These are phyloP conservation scores for Moesziomyces sp. DNA, from an alignment of 1,284 basidiomycete species.

Conservation along the genomic window DNA sequence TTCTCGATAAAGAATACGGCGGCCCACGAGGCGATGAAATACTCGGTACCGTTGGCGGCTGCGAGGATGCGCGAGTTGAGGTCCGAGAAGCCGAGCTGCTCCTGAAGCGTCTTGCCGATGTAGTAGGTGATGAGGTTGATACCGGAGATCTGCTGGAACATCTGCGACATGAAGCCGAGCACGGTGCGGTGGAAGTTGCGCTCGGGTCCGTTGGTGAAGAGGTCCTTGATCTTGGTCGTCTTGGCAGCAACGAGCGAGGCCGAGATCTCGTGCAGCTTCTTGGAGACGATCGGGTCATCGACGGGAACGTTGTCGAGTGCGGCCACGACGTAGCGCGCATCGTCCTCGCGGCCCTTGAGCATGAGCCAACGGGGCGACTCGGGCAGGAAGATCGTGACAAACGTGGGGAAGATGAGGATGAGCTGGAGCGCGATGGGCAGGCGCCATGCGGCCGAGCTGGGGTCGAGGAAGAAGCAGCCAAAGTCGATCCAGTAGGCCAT, in stretches of 20 bases:
- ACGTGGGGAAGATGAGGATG: slow-evolving; percentile 65
- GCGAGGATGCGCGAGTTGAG: slow-evolving; percentile 62
- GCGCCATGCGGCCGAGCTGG: slow-evolving; percentile 57
- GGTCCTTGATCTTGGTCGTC: slow-evolving; percentile 40
- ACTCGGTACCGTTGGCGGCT: slow-evolving; percentile 65
- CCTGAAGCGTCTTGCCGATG: slow-evolving; percentile 63
- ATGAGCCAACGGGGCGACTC: slow-evolving; percentile 66
- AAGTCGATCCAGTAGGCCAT: slow-evolving; percentile 65
- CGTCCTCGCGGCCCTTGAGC: slow-evolving; percentile 55
- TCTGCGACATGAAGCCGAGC: slow-evolving; percentile 62
- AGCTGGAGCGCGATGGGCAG: slow-evolving; percentile 64
- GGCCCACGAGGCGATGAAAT: slow-evolving; percentile 64
- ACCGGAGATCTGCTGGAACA: slow-evolving; percentile 66
- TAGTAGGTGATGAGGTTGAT: slow-evolving; percentile 67
- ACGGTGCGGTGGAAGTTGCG: slow-evolving; percentile 64
- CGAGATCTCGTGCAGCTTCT: slow-evolving; percentile 58
- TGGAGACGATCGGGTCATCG: slow-evolving; percentile 49
- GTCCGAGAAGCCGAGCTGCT: slow-evolving; percentile 55
- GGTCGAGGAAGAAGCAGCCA: slow-evolving; percentile 58
- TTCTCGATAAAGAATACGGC: slow-evolving; percentile 63
- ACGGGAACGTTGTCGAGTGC: slow-evolving; percentile 56
- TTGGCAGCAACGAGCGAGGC: slow-evolving; percentile 49
- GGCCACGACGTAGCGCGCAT: slow-evolving; percentile 57
- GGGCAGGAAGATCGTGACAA: slow-evolving; percentile 63
- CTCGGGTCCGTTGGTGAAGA: slow-evolving; percentile 63